Conservation (phyloP, 495 filamentous ascomycete genomes). For the Cenococcum geophilum region DNA sequence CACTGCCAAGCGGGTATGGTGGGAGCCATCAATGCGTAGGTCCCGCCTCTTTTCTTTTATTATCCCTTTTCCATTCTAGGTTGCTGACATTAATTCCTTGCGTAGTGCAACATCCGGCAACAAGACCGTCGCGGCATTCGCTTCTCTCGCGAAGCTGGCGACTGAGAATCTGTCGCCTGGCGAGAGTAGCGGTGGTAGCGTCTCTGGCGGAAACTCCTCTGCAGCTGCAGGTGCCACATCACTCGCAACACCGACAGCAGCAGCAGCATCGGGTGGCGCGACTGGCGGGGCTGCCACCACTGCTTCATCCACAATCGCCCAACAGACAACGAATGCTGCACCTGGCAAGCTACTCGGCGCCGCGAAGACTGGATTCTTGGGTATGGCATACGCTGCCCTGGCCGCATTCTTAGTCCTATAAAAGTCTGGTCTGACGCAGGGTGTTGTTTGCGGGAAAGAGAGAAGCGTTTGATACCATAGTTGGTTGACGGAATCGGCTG, state of each 20-base stretch:
- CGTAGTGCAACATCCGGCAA: slow-evolving; percentile 21
- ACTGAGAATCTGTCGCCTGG: slow-evolving; percentile 24
- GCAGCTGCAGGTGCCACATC: not conserved
- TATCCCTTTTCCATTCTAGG: not conserved
- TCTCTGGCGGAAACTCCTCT: not conserved
- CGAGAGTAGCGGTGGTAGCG: not conserved
- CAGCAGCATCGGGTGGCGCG: not conserved
- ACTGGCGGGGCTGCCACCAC: slow-evolving; percentile 4
- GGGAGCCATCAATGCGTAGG: slow-evolving; percentile 40
- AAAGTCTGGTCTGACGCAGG: not conserved
- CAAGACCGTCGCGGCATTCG: slow-evolving; percentile 25
- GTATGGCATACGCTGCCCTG: slow-evolving; percentile 25
- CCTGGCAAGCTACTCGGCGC: slow-evolving; percentile 16
- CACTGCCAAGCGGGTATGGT: slow-evolving; percentile 42
- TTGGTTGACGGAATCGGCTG: slow-evolving; percentile 12
- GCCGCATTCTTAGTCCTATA: slow-evolving; percentile 31
- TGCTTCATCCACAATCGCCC: not conserved
- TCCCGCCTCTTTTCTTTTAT: not conserved
- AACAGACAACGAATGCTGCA: slow-evolving; percentile 19
- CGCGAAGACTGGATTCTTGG: slow-evolving; percentile 16
- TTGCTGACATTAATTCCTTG: not conserved
- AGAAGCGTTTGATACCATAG: slow-evolving; percentile 21
- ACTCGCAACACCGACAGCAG: not conserved
- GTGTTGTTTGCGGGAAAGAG: not conserved
- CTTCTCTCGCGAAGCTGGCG: slow-evolving; percentile 12